Percentiles rank a stretch among this genome's conserved stretches.
phyloP scores from a whole-genome alignment of 768 basidiomycete species.

The Termitomyces sp. region DNA sequence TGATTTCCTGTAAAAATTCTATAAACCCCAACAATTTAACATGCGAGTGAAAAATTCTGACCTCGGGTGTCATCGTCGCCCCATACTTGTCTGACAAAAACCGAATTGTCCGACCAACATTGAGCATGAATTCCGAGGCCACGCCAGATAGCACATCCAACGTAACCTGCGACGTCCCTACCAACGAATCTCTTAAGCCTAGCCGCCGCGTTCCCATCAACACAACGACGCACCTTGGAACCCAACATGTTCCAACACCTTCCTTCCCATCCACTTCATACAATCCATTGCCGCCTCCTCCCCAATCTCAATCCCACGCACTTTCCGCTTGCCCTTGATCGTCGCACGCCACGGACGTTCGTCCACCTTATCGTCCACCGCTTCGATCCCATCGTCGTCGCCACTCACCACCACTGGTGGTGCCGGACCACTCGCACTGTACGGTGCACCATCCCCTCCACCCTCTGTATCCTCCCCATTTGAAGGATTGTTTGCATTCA shows the following conservation, averaged over 20 bases:
- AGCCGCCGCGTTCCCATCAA: background rate
- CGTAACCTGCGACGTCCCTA: conserved; percentile 71
- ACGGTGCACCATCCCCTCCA: conserved; percentile 29
- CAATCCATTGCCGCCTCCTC: conserved; percentile 57
- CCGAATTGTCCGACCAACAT: conserved; percentile 82
- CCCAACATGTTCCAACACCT: conserved; percentile 84
- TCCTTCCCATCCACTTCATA: conserved; percentile 64
- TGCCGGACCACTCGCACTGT: conserved; percentile 18
- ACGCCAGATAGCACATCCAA: conserved; percentile 76
- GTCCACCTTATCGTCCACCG: conserved; percentile 44
- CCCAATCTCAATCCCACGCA: conserved; percentile 48
- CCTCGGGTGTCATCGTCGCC: conserved; percentile 80
- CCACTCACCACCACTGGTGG: conserved; percentile 7
- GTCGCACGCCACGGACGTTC: conserved; percentile 52
- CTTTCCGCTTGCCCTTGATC: conserved; percentile 22
- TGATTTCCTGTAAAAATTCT: conserved; percentile 67
- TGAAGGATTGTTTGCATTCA: conserved; percentile 28
- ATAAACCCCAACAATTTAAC: conserved; percentile 1
- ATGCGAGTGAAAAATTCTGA: conserved; percentile 26
- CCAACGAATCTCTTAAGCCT: background rate
- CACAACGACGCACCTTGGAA: conserved; percentile 69
- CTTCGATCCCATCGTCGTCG: conserved; percentile 18
- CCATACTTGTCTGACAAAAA: conserved; percentile 79
- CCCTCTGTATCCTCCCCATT: conserved; percentile 30
- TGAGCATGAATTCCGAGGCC: conserved; percentile 73